Conservation (phyloP, 495 filamentous ascomycete genomes). For the Parathielavia appendiculata region DNA sequence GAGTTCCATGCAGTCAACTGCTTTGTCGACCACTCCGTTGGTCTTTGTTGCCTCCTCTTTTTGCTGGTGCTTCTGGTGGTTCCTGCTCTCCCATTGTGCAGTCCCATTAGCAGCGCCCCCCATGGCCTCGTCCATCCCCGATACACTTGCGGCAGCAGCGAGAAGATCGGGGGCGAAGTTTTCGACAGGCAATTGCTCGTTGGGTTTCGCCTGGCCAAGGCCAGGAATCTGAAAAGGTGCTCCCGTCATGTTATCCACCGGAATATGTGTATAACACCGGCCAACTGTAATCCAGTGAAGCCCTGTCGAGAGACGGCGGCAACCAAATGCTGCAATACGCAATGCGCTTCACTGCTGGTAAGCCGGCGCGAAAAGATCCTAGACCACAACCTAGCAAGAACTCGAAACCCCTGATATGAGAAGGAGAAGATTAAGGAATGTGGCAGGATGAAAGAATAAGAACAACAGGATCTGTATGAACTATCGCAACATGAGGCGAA, state of each 20-base stretch:
- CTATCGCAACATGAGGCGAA: neutral
- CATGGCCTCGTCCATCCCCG: neutral
- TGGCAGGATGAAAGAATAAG: neutral
- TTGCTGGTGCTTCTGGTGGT: slow-evolving; percentile 3
- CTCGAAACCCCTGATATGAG: too few relatives aligned
- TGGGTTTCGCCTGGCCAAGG: slow-evolving; percentile 31
- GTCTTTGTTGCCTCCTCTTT: neutral
- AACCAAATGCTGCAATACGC: too few relatives aligned
- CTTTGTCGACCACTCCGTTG: neutral
- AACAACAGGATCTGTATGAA: neutral
- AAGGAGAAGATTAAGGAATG: too few relatives aligned
- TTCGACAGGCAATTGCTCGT: slow-evolving; percentile 24
- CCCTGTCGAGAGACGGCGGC: neutral
- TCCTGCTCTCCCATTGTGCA: slow-evolving; percentile 10
- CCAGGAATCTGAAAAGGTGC: slow-evolving; percentile 37
- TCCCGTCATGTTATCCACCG: slow-evolving; percentile 40
- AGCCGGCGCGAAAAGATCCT: too few relatives aligned
- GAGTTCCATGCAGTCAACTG: slow-evolving; percentile 12
- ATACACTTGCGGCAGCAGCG: slow-evolving; percentile 18
- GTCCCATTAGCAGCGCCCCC: slow-evolving; percentile 10
- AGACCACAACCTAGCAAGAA: too few relatives aligned
- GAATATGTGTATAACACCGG: neutral
- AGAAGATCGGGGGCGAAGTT: slow-evolving; percentile 25
- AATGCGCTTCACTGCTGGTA: too few relatives aligned
- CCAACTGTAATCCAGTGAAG: neutral